Evolutionary conservation across 2,329 filamentous ascomycete species (phyloP).

Genomic region (Talaromyces sp.): DNA sequence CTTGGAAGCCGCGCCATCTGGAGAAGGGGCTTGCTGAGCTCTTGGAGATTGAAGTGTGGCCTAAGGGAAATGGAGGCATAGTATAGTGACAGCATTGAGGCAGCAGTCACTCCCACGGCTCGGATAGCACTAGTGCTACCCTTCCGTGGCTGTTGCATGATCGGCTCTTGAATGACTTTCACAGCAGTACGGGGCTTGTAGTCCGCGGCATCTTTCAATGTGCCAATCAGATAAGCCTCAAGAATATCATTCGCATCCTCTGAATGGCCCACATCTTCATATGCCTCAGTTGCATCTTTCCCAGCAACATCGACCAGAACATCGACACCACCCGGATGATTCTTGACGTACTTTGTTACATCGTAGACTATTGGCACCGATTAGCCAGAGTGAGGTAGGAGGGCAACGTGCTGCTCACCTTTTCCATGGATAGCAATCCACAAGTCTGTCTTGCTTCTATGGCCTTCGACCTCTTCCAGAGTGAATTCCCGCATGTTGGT

Average conservation of each 20-base stretch:
- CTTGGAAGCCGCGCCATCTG: no score
- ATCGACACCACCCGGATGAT: conserved; percentile 53
- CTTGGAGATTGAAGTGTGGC: no score
- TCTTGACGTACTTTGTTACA: conserved; percentile 55
- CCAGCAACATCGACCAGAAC: conserved; percentile 42
- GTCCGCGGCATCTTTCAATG: conserved; percentile 19
- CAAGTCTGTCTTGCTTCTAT: conserved; percentile 48
- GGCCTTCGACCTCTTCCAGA: conserved; percentile 44
- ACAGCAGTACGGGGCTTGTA: conserved; percentile 22
- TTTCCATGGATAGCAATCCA: conserved; percentile 59
- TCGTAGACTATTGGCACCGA: conserved; percentile 51
- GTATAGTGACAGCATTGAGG: no score
- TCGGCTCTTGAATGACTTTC: no score
- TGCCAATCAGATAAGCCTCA: conserved; percentile 35
- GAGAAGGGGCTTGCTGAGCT: no score
- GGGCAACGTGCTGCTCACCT: conserved; percentile 32
- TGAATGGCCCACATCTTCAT: conserved; percentile 46
- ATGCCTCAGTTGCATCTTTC: conserved; percentile 42
- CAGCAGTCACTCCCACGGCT: no score
- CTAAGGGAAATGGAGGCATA: no score
- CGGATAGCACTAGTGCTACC: no score
- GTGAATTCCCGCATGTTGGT: conserved; percentile 12
- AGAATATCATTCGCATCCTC: conserved; percentile 46
- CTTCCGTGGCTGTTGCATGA: no score
- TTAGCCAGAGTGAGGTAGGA: no score